These are phyloP conservation scores for Pyrenophora tritici-repentis DNA, from an alignment of 2,329 filamentous ascomycete genomes.

Conservation along the genomic window DNA sequence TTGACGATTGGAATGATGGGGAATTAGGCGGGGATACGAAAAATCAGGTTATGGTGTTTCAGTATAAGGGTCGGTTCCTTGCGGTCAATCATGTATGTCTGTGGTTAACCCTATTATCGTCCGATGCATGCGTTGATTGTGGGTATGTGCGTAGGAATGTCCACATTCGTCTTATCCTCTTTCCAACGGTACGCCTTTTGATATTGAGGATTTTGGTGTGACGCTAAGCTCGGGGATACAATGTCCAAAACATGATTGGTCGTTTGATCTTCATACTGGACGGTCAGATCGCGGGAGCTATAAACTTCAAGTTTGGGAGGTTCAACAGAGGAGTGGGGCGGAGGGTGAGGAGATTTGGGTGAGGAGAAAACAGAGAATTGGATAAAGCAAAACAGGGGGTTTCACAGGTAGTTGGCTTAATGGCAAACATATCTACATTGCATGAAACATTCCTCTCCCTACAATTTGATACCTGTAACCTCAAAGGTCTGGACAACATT, in stretches of 20 bases:
- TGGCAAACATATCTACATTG: no score
- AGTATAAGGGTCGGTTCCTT: slow-evolving; percentile 66
- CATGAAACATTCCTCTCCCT: not conserved
- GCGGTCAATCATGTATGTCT: slow-evolving; percentile 69
- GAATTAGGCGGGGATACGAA: slow-evolving; percentile 30
- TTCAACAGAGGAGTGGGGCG: slow-evolving; percentile 52
- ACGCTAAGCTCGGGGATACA: slow-evolving; percentile 65
- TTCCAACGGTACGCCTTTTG: slow-evolving; percentile 66
- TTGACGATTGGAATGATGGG: slow-evolving; percentile 36
- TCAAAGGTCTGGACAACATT: slow-evolving; percentile 15
- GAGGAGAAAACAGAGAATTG: slow-evolving; percentile 41
- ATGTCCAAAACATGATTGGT: slow-evolving; percentile 73
- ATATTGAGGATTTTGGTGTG: slow-evolving; percentile 75
- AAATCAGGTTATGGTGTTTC: slow-evolving; percentile 70
- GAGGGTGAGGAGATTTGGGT: slow-evolving; percentile 36
- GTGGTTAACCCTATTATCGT: no score
- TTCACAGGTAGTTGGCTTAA: no score
- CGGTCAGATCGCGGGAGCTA: slow-evolving; percentile 66
- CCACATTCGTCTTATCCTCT: slow-evolving; percentile 71
- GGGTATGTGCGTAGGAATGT: slow-evolving; percentile 49
- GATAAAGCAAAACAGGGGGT: slow-evolving; percentile 12
- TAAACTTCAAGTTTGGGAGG: slow-evolving; percentile 66
- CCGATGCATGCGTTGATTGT: not conserved
- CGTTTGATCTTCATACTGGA: slow-evolving; percentile 70
- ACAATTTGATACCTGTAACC: slow-evolving; percentile 7